Evolutionary conservation across 108 stramenopile species (phyloP), one percentile per base, ranked within the genome.

Genomic region (Cyclotella atomus): DNA sequence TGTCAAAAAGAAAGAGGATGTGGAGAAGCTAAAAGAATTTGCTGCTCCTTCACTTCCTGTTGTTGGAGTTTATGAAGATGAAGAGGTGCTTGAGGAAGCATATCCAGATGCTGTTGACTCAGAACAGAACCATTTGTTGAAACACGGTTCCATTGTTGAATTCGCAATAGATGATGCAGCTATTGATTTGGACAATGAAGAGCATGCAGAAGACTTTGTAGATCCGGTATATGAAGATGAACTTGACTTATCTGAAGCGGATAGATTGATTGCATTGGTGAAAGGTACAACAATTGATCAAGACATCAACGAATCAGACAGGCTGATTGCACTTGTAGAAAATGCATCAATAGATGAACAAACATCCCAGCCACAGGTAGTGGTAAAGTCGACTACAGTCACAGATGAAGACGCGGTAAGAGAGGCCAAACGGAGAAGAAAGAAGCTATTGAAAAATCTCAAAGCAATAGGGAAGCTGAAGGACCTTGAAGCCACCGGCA

Each of bases 391-490:
- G 6, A 88, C 87, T 12, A 74, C 76, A 25, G 82, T 88, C 29
- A 83, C 71, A 8, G 79, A 87, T 59, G 84, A 83, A 49, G 83
- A 83, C 32, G 71, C 81, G 10, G 56, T 85, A 6, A 57, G 75
- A 33, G 56, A 80, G 24, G 87, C 87, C 0, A 85, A 82, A 52
- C 71, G 73, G 43, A 56, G 77, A 62, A 60, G 87, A 45, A 87
- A 85, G 45, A 87, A 85, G 60, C 46, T 87, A 3, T 47, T 87
- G 43, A 80, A 81, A 45, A 80, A 87, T 73, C 78, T 87, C 21
- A 85, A 85, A 43, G 78, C 75, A 24, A 83, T 87, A 36, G 25
- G 75, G 24, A 83, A 81, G 46, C 59, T 87, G 24, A 80, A 73
- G 50, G 82, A 85, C 16, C 64, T 76, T 61, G 65, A 81, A 73